Evolutionary conservation across 2,329 filamentous ascomycete species (phyloP), one percentile per base, ranked within the genome.

Genomic region (Curvularia sp.): DNA sequence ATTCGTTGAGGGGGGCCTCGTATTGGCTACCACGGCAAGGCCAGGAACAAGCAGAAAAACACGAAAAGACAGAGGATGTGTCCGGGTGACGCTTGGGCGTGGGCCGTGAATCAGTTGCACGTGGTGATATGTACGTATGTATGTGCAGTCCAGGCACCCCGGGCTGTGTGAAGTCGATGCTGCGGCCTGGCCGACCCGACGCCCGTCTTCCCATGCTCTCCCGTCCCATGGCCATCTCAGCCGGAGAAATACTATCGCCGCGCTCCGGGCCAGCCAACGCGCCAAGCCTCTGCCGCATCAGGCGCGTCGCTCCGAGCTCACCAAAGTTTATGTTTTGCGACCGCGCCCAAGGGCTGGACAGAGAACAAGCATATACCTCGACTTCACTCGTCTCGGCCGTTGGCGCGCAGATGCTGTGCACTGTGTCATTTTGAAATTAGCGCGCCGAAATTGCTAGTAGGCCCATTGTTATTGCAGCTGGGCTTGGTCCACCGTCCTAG

Each of bases 281-380:
- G 62, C 64, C 60, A 65, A 64, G 64, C 50, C 34, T 3, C n/a
- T 32, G 19, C 53, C 42, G 41, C 13, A 27, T 49, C 41, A 54
- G 52, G 55, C 64, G 64, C 64, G 64, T 67, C 60, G 58, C 59
- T 62, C 49, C 30, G 51, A 60, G 55, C 61, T 59, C 21, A 42
- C 51, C 60, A 52, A 57, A 64, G 61, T 64, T 59, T 59, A 57
- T 57, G 53, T 57, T 55, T 56, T 53, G 65, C 63, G 63, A 55
- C 54, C 45, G 59, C 63, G 58, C 59, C 59, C 49, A 18, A 46
- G 28, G 49, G 28, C 41, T 25, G 32, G 39, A 46, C 57, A 52
- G 19, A 41, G 46, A 21, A 50, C 28, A 30, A 27, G 36, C 51
- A 30, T 38, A 7, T 38, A 41, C 34, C 30, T 49, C 32, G 15